A percentile compares a stretch with the other conserved stretches of the same genome.
Evolutionary conservation across 306 rosid genomes (phyloP).

Genomic region (Castanospermum australe): DNA sequence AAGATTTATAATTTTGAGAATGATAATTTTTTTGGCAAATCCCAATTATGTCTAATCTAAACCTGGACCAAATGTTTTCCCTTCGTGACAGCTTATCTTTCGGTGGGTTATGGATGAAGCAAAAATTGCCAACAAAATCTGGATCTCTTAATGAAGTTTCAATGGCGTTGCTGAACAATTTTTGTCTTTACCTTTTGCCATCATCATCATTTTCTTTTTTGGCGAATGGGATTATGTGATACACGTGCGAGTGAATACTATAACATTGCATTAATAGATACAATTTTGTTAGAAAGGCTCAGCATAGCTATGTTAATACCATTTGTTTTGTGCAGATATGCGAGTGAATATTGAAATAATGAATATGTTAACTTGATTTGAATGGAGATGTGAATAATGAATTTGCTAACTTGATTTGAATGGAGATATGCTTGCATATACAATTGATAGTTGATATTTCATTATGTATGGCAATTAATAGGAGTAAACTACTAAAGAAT

Average conservation of each 20-base stretch:
- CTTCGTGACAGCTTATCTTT: constrained; percentile 62
- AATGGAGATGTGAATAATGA: no score
- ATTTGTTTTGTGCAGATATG: no score
- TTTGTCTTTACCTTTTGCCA: constrained; percentile 80
- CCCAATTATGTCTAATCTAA: background rate
- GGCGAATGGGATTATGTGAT: constrained; percentile 78
- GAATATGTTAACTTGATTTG: no score
- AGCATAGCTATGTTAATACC: no score
- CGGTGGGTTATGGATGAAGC: constrained; percentile 89
- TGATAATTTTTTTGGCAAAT: constrained; percentile 1
- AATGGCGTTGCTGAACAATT: constrained; percentile 91
- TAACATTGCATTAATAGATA: no score
- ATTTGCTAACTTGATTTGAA: no score
- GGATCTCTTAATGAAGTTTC: constrained; percentile 87
- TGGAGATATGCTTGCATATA: no score
- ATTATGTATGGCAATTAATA: no score
- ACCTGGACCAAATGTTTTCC: constrained; percentile 5
- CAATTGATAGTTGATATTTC: no score
- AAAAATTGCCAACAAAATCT: constrained; percentile 64
- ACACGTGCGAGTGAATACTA: constrained; percentile 65
- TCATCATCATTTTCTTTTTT: constrained; percentile 55
- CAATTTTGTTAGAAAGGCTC: no score
- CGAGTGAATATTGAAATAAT: no score
- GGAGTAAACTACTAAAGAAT: no score
- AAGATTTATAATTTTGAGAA: constrained; percentile 13